Conservation (phyloP, 371 early-diverging fungal species). For the Apophysomyces trapeziformis region DNA sequence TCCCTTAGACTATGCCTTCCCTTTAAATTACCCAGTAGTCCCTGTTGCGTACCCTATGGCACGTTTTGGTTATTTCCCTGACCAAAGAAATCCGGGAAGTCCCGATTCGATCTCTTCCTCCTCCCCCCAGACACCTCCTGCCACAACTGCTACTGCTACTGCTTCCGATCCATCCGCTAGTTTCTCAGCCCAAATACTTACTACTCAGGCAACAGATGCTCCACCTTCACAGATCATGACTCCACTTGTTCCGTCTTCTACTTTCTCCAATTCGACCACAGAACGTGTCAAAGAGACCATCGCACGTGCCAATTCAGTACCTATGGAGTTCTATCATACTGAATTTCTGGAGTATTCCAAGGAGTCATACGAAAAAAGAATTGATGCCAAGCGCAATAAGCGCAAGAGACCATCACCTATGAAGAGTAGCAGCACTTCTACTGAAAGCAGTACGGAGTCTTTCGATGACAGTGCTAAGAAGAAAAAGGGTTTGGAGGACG, state of each 20-base stretch:
- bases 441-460: neutral
- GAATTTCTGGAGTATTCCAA: conserved; percentile 56
- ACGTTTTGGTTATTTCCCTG: conserved; percentile 34
- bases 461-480: conserved; percentile 25
- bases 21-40: conserved; percentile 33
- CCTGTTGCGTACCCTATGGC: conserved; percentile 33
- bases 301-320: conserved; percentile 50
- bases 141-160: conserved; percentile 15
- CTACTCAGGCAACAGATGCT: neutral
- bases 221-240: conserved; percentile 12
- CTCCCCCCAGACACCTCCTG: conserved; percentile 33
- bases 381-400: conserved; percentile 47
- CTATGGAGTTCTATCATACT: conserved; percentile 55
- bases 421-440: conserved; percentile 10
- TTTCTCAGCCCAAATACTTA: neutral
- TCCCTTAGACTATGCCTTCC: conserved; percentile 41
- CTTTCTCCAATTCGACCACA: conserved; percentile 37
- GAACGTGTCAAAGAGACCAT: conserved; percentile 56
- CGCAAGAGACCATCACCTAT: conserved; percentile 36
- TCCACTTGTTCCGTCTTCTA: conserved; percentile 24
- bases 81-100: conserved; percentile 26
- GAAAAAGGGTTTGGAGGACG: conserved; percentile 31
- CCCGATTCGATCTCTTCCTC: conserved; percentile 45
- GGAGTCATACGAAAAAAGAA: conserved; percentile 51
- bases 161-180: conserved; percentile 11